phyloP scores from a whole-genome alignment of 2,329 filamentous ascomycete genomes.

The Scedosporium dehoogii region DNA sequence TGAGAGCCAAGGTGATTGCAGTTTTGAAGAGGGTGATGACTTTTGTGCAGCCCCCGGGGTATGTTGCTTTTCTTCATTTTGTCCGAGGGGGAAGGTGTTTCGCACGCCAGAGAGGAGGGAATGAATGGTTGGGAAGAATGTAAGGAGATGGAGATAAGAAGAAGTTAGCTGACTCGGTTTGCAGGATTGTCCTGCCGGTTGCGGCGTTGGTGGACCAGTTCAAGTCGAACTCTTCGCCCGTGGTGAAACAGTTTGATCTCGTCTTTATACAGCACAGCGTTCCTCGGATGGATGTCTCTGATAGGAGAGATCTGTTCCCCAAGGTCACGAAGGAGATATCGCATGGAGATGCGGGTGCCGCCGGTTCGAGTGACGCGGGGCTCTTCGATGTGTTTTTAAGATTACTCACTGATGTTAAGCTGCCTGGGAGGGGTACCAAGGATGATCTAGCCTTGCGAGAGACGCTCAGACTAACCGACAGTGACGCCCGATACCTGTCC shows the following conservation, averaged over 20 bases:
- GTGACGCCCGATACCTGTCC: conserved; percentile 66
- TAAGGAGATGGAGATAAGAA: not conserved
- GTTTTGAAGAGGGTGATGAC: conserved; percentile 42
- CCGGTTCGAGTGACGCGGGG: conserved; percentile 23
- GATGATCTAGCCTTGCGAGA: conserved; percentile 63
- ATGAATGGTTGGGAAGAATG: not conserved
- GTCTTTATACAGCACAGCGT: conserved; percentile 80
- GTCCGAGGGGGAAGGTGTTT: too few relatives aligned
- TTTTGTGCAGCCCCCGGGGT: conserved; percentile 43
- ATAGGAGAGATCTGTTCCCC: conserved; percentile 65
- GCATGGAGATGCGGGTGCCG: conserved; percentile 32
- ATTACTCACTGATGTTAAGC: conserved; percentile 57
- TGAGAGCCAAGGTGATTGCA: conserved; percentile 62
- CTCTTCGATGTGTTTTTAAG: conserved; percentile 79
- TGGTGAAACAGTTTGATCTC: conserved; percentile 83
- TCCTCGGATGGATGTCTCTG: conserved; percentile 37
- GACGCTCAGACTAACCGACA: conserved; percentile 53
- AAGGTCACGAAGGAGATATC: conserved; percentile 58
- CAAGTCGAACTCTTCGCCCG: conserved; percentile 60
- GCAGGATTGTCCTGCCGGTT: conserved; percentile 69
- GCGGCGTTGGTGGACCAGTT: conserved; percentile 80
- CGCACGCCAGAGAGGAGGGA: not conserved
- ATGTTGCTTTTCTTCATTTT: conserved; percentile 13
- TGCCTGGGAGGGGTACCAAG: conserved; percentile 68
- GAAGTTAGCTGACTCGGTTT: not conserved